These are phyloP conservation scores for Buxus sempervirens DNA, from an alignment of 164 flowering plant species.

Conservation along the genomic window DNA sequence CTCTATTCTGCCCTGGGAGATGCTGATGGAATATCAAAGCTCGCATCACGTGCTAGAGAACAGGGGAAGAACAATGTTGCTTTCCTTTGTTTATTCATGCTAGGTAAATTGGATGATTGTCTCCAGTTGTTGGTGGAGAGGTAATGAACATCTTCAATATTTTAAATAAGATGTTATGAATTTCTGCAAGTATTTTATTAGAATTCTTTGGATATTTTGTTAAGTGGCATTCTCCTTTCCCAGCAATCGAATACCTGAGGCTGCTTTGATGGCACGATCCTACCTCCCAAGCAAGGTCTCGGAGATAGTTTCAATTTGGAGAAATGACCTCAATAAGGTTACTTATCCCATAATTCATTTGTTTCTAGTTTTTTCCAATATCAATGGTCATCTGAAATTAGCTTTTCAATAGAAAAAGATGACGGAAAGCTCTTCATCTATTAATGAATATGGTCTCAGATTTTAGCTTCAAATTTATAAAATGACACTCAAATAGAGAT, in stretches of 20 bases:
- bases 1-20: conserved; percentile 94
- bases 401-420: not conserved
- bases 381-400: not conserved
- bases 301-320: conserved; percentile 86
- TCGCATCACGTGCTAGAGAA: conserved; percentile 83
- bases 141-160: conserved; percentile 30
- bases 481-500: not conserved
- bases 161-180: not conserved
- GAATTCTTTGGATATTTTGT: not conserved
- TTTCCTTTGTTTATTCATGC: conserved; percentile 83
- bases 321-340: conserved; percentile 91
- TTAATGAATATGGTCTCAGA: no score
- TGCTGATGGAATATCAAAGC: conserved; percentile 76
- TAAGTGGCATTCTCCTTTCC: conserved; percentile 15
- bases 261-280: conserved; percentile 98
- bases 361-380: not conserved
- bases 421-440: not conserved
- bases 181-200: not conserved
- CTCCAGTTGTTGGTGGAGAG: conserved; percentile 91
- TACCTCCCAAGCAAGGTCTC: conserved; percentile 99
- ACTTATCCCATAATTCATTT: conserved; percentile 1
- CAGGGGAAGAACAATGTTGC: conserved; percentile 97
- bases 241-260: conserved; percentile 99
- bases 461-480: not conserved
- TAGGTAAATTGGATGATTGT: conserved; percentile 94